Evolutionary conservation across 805 yeast species (phyloP), one percentile per base, ranked within the genome.

Genomic region (Saccharomycopsis microspora): DNA sequence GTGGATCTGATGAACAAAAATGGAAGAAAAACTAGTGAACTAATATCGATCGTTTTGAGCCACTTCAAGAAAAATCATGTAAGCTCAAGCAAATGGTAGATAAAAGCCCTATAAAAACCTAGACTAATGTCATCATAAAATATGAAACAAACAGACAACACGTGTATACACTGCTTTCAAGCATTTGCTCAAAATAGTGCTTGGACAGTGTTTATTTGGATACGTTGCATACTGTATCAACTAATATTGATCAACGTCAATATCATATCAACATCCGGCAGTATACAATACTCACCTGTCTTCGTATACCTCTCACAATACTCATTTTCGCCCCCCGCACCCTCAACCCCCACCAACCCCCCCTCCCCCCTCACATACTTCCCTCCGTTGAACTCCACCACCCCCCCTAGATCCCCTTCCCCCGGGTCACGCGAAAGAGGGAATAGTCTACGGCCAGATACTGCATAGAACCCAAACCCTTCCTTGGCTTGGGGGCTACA

Each of bases 141-240:
- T 19, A 19, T 19, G 19, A 19, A 19, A 19, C 19, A 19, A 19
- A 19, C 19, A 19, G 19, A 19, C 19, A 19, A 19, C 19, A 57
- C 94, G 85, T 19, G 68, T 60, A 27, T 32, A 35, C 8, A 46
- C 51, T 9, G 62, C 59, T 32, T 66, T 65, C 29, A 54, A 49
- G 57, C 93, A 84, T 33, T 61, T 60, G 3, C 72, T 75, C 37
- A 63, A 62, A 41, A 78, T 62, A 46, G 60, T 71, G 7, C 66
- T 63, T 29, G 70, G 69, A 59, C 94, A 85, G 4, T 82, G 59
- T 4, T 80, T 71, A 27, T 78, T 66, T 42, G 70, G 77, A 4
- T 64, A 53, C 28, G 66, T 61, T 43, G 73, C 71, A 58, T 84
- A 93, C 4, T 59, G 57, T 56, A 70, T 80, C 29, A 64, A 19